These are phyloP conservation scores for Russula brevipes DNA, from an alignment of 768 basidiomycete genomes.

Conservation along the genomic window DNA sequence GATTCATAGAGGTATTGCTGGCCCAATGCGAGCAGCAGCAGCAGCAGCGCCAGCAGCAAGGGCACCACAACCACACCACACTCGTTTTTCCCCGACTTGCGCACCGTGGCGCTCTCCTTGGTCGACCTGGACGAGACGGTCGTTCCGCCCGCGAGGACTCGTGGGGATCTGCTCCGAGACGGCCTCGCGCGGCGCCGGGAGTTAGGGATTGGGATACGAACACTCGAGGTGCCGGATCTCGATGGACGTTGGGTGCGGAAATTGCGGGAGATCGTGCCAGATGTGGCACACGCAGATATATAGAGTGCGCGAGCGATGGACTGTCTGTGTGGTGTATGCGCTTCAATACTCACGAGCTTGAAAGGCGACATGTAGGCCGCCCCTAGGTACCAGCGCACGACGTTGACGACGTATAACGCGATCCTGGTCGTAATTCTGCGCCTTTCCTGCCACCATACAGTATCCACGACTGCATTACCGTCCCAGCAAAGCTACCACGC, in stretches of 20 bases:
- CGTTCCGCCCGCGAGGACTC: neutral
- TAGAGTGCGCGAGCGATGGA: neutral
- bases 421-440: too few species aligned
- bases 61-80: too few species aligned
- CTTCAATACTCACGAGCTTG: too few species aligned
- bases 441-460: too few species aligned
- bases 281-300: neutral
- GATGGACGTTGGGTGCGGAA: conserved; percentile 3
- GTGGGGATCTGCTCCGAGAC: conserved; percentile 1
- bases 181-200: neutral
- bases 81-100: neutral
- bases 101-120: conserved; percentile 2
- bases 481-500: too few species aligned
- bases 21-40: neutral
- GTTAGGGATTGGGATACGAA: neutral
- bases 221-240: conserved; percentile 1
- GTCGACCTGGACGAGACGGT: conserved; percentile 7
- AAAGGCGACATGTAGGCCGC: too few species aligned
- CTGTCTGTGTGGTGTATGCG: too few species aligned
- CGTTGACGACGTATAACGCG: too few species aligned
- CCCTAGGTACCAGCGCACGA: too few species aligned
- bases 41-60: neutral
- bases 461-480: too few species aligned
- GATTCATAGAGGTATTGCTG: neutral
- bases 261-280: neutral